A percentile compares a stretch with the other conserved stretches of the same genome.
phyloP scores from a whole-genome alignment of 345 rosid species.

The Odontarrhena argentea region DNA sequence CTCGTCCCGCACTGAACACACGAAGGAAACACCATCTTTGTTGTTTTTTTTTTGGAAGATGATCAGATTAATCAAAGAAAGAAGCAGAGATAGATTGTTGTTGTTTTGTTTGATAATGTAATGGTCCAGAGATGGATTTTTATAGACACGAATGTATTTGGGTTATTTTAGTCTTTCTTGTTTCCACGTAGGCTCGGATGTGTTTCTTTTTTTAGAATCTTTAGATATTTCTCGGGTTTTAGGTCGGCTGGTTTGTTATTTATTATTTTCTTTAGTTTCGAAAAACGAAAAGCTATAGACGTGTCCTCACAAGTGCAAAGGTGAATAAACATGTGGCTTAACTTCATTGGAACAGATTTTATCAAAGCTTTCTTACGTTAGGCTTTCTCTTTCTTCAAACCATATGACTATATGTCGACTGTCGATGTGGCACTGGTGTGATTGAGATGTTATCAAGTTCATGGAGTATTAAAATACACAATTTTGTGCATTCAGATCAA shows the following conservation, averaged over 20 bases:
- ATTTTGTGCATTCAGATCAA: too few species aligned
- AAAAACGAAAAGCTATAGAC: slow-evolving; percentile 6
- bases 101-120: slow-evolving; percentile 12
- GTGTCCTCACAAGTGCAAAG: neutral
- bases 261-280: neutral
- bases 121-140: slow-evolving; percentile 1
- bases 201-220: neutral
- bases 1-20: slow-evolving; percentile 70
- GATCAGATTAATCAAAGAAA: neutral
- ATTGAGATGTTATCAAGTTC: too few species aligned
- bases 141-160: slow-evolving; percentile 23
- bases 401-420: too few species aligned
- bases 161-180: neutral
- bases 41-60: neutral
- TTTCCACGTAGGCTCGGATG: slow-evolving; percentile 27
- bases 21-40: slow-evolving; percentile 47
- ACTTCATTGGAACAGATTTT: too few species aligned
- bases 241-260: slow-evolving; percentile 33
- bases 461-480: too few species aligned
- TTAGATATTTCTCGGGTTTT: slow-evolving; percentile 31
- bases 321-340: neutral
- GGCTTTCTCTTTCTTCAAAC: too few species aligned
- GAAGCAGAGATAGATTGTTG: neutral
- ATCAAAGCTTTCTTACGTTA: too few species aligned
- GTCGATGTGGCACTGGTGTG: too few species aligned